Conservation (phyloP, 2,329 filamentous ascomycete genomes). For the Tolypocladium inflatum region DNA sequence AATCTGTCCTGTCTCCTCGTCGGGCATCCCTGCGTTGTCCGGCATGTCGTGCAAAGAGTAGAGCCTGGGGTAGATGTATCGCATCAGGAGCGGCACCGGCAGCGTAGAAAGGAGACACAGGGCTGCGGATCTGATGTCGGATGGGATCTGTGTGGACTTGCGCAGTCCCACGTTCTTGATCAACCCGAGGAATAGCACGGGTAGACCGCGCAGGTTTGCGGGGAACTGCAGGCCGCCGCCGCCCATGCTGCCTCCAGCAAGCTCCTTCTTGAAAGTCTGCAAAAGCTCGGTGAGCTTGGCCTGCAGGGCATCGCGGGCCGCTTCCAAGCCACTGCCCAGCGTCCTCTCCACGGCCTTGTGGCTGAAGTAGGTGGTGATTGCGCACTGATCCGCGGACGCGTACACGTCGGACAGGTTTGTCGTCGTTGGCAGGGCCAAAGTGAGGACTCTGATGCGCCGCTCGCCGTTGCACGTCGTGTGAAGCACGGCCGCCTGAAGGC, state of each 20-base stretch:
- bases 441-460: constrained; percentile 88
- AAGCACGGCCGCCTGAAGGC: constrained; percentile 86
- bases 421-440: constrained; percentile 84
- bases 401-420: constrained; percentile 85
- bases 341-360: constrained; percentile 95
- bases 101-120: constrained; percentile 91
- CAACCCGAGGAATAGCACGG: constrained; percentile 82
- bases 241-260: constrained; percentile 91
- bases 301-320: constrained; percentile 82
- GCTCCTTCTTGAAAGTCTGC: constrained; percentile 92
- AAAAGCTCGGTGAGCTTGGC: constrained; percentile 87
- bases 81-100: constrained; percentile 78
- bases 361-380: constrained; percentile 87
- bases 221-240: constrained; percentile 92
- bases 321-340: constrained; percentile 77
- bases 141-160: constrained; percentile 88
- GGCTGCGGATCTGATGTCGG: constrained; percentile 85
- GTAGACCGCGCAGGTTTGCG: constrained; percentile 79
- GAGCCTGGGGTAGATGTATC: constrained; percentile 80
- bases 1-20: constrained; percentile 80
- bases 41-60: constrained; percentile 96
- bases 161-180: constrained; percentile 94
- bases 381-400: constrained; percentile 87
- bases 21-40: constrained; percentile 77
- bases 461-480: constrained; percentile 98